These are phyloP conservation scores for Yamagishiella unicocca DNA, from an alignment of 139 green algal species.

Conservation along the genomic window DNA sequence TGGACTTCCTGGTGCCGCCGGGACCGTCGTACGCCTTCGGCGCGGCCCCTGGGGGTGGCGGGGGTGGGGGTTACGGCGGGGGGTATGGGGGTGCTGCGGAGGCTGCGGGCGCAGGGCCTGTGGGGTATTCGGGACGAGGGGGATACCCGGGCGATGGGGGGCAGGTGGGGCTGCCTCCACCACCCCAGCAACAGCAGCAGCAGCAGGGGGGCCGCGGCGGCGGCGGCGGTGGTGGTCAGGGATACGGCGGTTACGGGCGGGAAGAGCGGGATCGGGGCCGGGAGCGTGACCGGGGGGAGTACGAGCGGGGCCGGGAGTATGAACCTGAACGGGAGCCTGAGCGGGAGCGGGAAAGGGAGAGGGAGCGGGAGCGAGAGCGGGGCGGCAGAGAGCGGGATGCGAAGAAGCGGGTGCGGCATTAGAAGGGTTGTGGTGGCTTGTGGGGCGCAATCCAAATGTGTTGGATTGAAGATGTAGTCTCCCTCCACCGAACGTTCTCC, in stretches of 20 bases:
- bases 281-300: background rate
- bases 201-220: background rate
- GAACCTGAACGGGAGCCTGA: background rate
- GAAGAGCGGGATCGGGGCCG: background rate
- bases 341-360: background rate
- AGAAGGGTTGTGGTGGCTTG: no score
- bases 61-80: background rate
- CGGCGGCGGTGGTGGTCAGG: background rate
- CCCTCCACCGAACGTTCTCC: no score
- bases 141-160: background rate
- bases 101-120: background rate
- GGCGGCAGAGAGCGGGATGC: background rate
- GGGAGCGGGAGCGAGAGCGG: background rate
- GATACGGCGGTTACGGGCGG: background rate
- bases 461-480: no score
- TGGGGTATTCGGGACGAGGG: background rate
- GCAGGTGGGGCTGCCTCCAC: background rate
- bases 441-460: no score
- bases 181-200: background rate
- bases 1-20: slow-evolving; percentile 32
- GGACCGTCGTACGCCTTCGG: background rate
- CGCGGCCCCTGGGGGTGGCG: background rate
- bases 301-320: background rate
- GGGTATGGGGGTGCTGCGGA: background rate
- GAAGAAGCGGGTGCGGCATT: background rate